Base-by-base conservation (phyloP, 179 eudicot species). In the Silene coronaria region DNA sequence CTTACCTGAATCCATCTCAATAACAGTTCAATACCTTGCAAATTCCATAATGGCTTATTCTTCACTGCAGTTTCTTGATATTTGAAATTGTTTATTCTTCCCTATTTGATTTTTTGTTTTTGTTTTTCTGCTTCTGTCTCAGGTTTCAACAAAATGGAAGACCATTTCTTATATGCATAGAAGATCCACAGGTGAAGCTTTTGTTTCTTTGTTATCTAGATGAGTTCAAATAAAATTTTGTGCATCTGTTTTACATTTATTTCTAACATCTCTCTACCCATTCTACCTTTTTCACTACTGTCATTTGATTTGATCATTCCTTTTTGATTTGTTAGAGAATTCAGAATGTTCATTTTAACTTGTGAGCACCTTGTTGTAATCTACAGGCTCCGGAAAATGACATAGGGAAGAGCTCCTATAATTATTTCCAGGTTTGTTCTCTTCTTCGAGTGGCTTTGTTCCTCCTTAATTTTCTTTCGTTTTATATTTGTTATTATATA, bases 331-430 rank as follows among this genome's bases (percentile, higher is more conserved):
- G 17, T 42, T 19, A 14, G 19, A 12, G 34, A 28, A 22, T n/a
- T 64, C 27, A 6, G 53, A 61, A 59, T 69, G 30, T 5, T 74
- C 19, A 36, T 19, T 45, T 62, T 70, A 75, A 30, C 72, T 80
- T 13, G 27, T n/a, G 16, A 30, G 67, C 32, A 38, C 42, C 66
- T 59, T 63, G 28, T 68, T 12, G n/a, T 76, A 63, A 53, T 76
- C n/a, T 65, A 75, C 85, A 94, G 98, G 83, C 95, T 61, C 95
- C 99, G 42, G 97, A 86, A 71, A 95, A 95, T 83, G 99, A 95
- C 82, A 88, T 95, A 64, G 99, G 99, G 75, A 95, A 92, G 85
- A 91, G 76, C 84, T 95, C 99, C 46, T 95, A 84, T 81, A 88
- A 89, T 80, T 95, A 95, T 85, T 92, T 88, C 78, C 97, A 90